These are phyloP conservation scores for Lanmaoa rubissima DNA, from an alignment of 768 basidiomycete species.

Conservation along the genomic window DNA sequence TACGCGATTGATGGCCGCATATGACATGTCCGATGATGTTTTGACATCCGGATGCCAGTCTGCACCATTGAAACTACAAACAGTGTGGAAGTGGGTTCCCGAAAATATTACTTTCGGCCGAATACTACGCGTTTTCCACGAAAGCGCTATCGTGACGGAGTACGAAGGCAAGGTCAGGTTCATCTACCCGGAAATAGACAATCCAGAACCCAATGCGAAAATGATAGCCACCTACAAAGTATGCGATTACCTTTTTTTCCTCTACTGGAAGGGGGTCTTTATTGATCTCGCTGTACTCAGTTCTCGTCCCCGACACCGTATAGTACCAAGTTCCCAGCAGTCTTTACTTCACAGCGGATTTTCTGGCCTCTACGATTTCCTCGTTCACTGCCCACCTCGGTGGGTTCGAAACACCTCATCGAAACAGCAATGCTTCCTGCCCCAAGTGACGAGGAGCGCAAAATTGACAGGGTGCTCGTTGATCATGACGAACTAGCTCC, in stretches of 20 bases:
- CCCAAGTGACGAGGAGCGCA: slow-evolving; percentile 11
- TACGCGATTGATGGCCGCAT: slow-evolving; percentile 30
- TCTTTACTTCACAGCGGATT: slow-evolving; percentile 29
- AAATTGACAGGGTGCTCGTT: slow-evolving; percentile 21
- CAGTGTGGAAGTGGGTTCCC: slow-evolving; percentile 22
- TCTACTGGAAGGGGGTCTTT: neutral
- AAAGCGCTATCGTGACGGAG: slow-evolving; percentile 25
- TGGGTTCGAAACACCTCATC: slow-evolving; percentile 18
- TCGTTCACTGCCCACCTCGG: neutral
- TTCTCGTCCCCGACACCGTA: slow-evolving; percentile 18
- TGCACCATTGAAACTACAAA: slow-evolving; percentile 6
- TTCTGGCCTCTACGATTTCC: slow-evolving; percentile 28
- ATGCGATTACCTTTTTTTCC: neutral
- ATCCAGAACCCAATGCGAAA: slow-evolving; percentile 11
- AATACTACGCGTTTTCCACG: slow-evolving; percentile 28
- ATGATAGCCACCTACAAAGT: slow-evolving; percentile 21
- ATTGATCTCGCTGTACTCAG: slow-evolving; percentile 6
- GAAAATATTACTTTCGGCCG: slow-evolving; percentile 26
- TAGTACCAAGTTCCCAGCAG: slow-evolving; percentile 18
- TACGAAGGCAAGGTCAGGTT: slow-evolving; percentile 28
- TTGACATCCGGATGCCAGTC: slow-evolving; percentile 11
- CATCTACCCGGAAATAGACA: slow-evolving; percentile 27
- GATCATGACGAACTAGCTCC: slow-evolving; percentile 23
- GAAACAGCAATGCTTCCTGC: slow-evolving; percentile 23
- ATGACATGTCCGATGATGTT: slow-evolving; percentile 24